These are phyloP conservation scores for Colletotrichum sp. DNA, from an alignment of 2,329 filamentous ascomycete genomes.

Conservation along the genomic window DNA sequence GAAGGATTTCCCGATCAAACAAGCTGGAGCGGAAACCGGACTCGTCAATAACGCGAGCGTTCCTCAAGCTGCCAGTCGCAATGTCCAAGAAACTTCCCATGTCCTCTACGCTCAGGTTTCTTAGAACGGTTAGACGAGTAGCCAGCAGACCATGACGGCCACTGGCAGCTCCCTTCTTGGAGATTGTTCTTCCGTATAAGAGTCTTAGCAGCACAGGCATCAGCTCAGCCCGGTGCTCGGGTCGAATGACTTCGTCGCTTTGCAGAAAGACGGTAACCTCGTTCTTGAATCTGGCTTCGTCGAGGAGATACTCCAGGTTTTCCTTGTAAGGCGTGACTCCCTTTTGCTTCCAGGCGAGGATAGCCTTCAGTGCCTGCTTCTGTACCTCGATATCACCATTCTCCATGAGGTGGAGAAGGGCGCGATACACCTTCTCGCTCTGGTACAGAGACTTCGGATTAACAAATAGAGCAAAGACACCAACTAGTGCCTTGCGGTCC, in stretches of 20 bases:
- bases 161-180: constrained; percentile 76
- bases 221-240: constrained; percentile 72
- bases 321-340: constrained; percentile 81
- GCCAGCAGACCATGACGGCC: constrained; percentile 82
- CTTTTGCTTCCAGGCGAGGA: constrained; percentile 87
- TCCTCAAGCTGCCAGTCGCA: constrained; percentile 72
- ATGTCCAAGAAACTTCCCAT: constrained; percentile 84
- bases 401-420: constrained; percentile 75
- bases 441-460: constrained; percentile 87
- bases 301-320: constrained; percentile 82
- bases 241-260: constrained; percentile 72
- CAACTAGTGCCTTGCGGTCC: constrained; percentile 84
- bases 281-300: constrained; percentile 91
- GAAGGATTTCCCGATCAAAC: constrained; percentile 64
- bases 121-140: constrained; percentile 79
- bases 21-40: constrained; percentile 51
- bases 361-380: constrained; percentile 79
- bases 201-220: constrained; percentile 88
- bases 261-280: constrained; percentile 90
- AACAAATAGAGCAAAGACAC: constrained; percentile 80
- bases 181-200: constrained; percentile 88
- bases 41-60: constrained; percentile 61
- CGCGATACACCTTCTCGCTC: constrained; percentile 74
- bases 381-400: constrained; percentile 94
- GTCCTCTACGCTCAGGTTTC: constrained; percentile 75